Base-by-base conservation (phyloP, 2,329 filamentous ascomycete genomes). In the Hypoxylon sp. region DNA sequence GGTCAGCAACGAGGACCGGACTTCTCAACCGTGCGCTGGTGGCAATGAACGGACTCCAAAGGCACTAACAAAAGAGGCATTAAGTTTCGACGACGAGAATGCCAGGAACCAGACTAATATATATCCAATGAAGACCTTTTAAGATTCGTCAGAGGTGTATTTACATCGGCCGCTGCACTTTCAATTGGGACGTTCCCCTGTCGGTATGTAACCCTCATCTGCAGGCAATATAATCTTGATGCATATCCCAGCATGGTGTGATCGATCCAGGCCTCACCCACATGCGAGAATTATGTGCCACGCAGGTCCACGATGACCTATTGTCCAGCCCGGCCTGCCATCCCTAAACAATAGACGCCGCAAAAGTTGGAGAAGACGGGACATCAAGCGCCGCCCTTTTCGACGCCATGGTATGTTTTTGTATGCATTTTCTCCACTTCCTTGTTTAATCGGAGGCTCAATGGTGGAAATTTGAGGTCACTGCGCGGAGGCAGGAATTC, bases 281-380 rank as follows among this genome's bases (percentile, higher is more conserved):
- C 15, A 32, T 16, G 16, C 8, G 13, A 36, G 9, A 15, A 23
- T 7, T 13, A 21, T 7, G 8, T 23, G 16, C 12, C 12, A n/a
- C 5, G 15, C 20, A 35, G n/a, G 13, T 37, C 30, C 11, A 25
- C 5, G 17, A n/a, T 17, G 26, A 25, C 32, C 38, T 40, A 29
- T 30, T 15, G 12, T 27, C 8, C n/a, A 9, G 36, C n/a, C 12
- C 21, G 25, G 15, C 12, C 32, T 17, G 7, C 27, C 34, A 27
- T 13, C 30, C 12, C 20, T 34, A 44, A 51, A 48, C 26, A 4
- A 12, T n/a, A 52, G 35, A 29, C n/a, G 3, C 3, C 8, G 29
- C n/a, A 44, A 34, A 40, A 41, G 27, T 51, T 57, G 55, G 55
- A 48, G 51, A 51, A 46, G 27, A 55, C 55, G 55, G 55, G 43